A percentile compares a stretch with the other conserved stretches of the same genome.
Evolutionary conservation across 768 basidiomycete species (phyloP).

Genomic region (Lyophyllum decastes): DNA sequence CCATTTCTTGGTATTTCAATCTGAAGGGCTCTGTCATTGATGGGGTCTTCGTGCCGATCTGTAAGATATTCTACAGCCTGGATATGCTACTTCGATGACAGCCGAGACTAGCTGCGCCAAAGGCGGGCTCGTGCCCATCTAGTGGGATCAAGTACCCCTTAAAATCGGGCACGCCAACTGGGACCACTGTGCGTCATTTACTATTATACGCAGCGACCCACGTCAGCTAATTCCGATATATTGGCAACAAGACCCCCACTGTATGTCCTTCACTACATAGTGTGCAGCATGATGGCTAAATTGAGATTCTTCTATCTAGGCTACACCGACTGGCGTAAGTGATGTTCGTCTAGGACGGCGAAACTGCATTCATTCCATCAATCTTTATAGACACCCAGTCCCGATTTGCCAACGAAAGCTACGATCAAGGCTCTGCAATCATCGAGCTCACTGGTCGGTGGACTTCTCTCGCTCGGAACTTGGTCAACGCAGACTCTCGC

Average conservation of each 20-base stretch:
- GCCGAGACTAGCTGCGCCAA: conserved; percentile 45
- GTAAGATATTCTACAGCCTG: conserved; percentile 34
- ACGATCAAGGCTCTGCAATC: conserved; percentile 43
- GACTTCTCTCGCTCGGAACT: conserved; percentile 55
- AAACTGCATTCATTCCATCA: neutral
- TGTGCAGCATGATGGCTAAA: neutral
- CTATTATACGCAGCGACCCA: neutral
- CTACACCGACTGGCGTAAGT: conserved; percentile 18
- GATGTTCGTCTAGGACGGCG: neutral
- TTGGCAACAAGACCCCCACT: conserved; percentile 7
- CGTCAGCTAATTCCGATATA: neutral
- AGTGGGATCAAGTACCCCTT: conserved; percentile 61
- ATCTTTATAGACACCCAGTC: conserved; percentile 14
- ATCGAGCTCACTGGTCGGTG: conserved; percentile 42
- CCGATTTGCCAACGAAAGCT: conserved; percentile 46
- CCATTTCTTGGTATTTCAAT: conserved; percentile 66
- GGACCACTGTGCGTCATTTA: conserved; percentile 27
- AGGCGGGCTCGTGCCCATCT: conserved; percentile 51
- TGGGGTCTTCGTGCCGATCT: conserved; percentile 60
- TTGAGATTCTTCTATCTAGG: neutral
- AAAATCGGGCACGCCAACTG: conserved; percentile 42
- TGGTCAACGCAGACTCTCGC: conserved; percentile 65
- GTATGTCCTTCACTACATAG: conserved; percentile 9
- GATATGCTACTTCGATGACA: neutral
- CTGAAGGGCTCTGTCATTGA: conserved; percentile 67